Conservation (phyloP, 2,329 filamentous ascomycete genomes). For the Clarireedia paspali region DNA sequence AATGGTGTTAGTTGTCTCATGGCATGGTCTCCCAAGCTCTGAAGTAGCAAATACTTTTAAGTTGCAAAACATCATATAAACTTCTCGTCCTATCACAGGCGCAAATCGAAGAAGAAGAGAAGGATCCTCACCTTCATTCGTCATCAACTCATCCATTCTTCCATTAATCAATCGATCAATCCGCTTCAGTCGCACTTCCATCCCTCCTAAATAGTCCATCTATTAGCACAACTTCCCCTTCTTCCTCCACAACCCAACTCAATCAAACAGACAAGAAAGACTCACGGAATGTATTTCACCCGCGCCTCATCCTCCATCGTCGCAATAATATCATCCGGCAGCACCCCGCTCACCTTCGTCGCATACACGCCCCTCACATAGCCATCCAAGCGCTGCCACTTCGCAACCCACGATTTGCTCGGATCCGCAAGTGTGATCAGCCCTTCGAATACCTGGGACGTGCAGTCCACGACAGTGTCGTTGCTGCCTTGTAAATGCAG, state of each 20-base stretch:
- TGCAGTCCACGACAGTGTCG: constrained; percentile 86
- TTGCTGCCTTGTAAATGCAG: constrained; percentile 71
- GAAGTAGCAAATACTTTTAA: constrained; percentile 99
- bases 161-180: constrained; percentile 13
- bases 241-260: not conserved
- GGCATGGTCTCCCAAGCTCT: constrained; percentile 74
- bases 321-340: constrained; percentile 57
- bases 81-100: not conserved
- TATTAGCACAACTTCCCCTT: too few relatives aligned
- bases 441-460: constrained; percentile 92
- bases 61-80: constrained; percentile 79
- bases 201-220: constrained; percentile 37
- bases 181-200: constrained; percentile 39
- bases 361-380: constrained; percentile 90
- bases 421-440: constrained; percentile 80
- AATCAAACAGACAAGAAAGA: constrained; percentile 19
- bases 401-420: constrained; percentile 85
- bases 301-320: constrained; percentile 56
- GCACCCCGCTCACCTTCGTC: constrained; percentile 81
- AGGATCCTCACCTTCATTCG: not conserved
- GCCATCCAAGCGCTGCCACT: constrained; percentile 84
- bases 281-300: constrained; percentile 59
- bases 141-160: not conserved
- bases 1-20: constrained; percentile 97
- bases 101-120: not conserved